Evolutionary conservation across 2,329 filamentous ascomycete species (phyloP).

Genomic region (Claviceps fusiformis): DNA sequence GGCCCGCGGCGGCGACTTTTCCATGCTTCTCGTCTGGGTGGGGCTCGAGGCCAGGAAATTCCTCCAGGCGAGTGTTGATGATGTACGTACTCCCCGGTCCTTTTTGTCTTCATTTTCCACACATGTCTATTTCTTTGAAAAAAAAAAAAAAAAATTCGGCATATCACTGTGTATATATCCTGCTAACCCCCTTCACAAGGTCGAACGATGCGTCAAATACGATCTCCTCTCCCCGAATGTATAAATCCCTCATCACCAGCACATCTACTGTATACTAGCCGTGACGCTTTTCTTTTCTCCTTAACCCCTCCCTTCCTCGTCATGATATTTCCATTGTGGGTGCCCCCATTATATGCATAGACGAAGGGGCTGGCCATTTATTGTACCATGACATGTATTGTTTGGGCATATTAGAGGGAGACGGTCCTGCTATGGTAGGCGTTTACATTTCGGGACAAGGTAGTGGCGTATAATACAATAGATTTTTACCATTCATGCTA

Average conservation of each 20-base stretch:
- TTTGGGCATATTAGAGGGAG: no score
- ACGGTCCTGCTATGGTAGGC: no score
- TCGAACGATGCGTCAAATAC: conserved; percentile 82
- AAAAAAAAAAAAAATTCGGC: no score
- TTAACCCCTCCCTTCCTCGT: no score
- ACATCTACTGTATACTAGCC: background rate
- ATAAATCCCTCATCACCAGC: conserved; percentile 23
- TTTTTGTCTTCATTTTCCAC: background rate
- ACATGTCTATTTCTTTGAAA: no score
- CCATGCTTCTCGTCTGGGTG: conserved; percentile 83
- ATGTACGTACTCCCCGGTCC: conserved; percentile 41
- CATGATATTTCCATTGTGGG: no score
- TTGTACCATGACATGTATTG: no score
- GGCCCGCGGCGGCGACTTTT: conserved; percentile 59
- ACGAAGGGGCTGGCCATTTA: no score
- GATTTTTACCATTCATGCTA: no score
- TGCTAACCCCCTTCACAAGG: conserved; percentile 28
- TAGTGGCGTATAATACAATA: no score
- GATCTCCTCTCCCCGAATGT: conserved; percentile 81
- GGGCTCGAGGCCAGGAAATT: conserved; percentile 81
- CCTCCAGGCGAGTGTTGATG: conserved; percentile 79
- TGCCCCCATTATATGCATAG: no score
- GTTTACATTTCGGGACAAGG: no score
- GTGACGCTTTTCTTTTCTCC: background rate
- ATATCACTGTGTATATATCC: background rate